A percentile compares a stretch with the other conserved stretches of the same genome.
phyloP scores from a whole-genome alignment of 768 basidiomycete species.

The Phylloporus scabripes region DNA sequence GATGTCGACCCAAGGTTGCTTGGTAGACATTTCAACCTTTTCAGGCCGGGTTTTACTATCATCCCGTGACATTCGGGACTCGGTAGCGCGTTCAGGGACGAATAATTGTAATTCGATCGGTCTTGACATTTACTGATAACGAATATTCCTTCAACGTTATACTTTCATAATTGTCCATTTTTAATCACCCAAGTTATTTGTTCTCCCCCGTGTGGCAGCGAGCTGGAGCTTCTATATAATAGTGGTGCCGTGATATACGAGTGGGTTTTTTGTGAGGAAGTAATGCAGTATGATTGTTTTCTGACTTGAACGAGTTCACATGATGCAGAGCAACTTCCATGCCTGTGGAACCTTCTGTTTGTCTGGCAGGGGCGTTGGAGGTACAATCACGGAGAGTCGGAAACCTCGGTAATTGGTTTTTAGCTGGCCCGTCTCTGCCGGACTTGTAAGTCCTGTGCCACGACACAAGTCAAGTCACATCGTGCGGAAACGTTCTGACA shows the following conservation, averaged over 20 bases:
- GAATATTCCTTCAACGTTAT: not conserved
- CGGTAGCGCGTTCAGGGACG: not conserved
- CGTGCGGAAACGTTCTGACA: not conserved
- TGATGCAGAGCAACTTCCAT: not conserved
- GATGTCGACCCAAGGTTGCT: no score
- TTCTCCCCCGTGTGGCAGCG: constrained; percentile 1
- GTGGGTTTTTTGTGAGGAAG: not conserved
- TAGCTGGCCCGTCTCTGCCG: no score
- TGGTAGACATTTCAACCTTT: no score
- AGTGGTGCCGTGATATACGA: not conserved
- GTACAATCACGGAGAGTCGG: not conserved
- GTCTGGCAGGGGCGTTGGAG: not conserved
- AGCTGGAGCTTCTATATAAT: not conserved
- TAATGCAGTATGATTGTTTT: not conserved
- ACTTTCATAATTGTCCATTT: constrained; percentile 9
- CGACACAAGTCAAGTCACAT: not conserved
- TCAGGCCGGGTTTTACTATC: no score
- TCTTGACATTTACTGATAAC: not conserved
- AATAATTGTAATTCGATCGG: not conserved
- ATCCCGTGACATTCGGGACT: not conserved
- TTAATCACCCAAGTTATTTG: not conserved
- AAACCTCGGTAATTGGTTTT: not conserved
- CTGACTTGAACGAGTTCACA: not conserved
- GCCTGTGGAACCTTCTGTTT: not conserved
- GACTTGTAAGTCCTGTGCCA: not conserved